Base-by-base conservation (phyloP, 2,329 filamentous ascomycete genomes). In the Domatiomyces catenatus region DNA sequence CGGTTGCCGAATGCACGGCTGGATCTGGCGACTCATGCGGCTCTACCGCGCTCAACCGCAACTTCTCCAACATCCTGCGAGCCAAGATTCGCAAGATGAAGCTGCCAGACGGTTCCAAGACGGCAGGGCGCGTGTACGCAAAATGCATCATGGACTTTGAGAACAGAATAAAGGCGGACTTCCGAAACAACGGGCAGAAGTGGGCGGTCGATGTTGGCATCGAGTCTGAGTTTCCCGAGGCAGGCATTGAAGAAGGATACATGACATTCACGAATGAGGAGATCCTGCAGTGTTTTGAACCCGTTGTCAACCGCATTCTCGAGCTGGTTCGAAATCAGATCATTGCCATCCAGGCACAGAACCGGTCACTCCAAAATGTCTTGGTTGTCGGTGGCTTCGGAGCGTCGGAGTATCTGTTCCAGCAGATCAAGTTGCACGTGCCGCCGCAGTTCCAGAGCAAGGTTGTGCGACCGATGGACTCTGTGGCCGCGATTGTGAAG, bases 141-240 rank as follows among this genome's bases (percentile, higher is more conserved):
- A 96, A 96, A 73, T 96, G 90, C 68, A 96, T 98, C 69, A 96
- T 96, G 90, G 92, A 98, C 70, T 98, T 98, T 63, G 92, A 98
- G 74, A 96, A 96, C 77, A 77, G 92, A 67, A 95, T 98, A 77
- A 98, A 98, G 76, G 92, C 92, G 47, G 92, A 96, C 68, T 98
- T 98, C 82, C 81, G 92, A 58, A 96, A 96, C 73, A 96, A 95
- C 67, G 89, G 90, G 47, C 90, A 96, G 69, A 96, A 96, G 69
- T 96, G 92, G 92, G 92, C 92, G 44, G 89, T 96, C 18, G 92
- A 98, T 65, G 92, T 98, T 47, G 92, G 92, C 64, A 96, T 98
- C 62, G 92, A 98, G 73, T 88, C 90, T 44, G 92, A 96, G 64
- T 96, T 93, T 72, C 90, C 90, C 42, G 92, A 96, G 65, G 92